These are phyloP conservation scores for Citrus medica DNA, from an alignment of 345 rosid genomes.

Conservation along the genomic window DNA sequence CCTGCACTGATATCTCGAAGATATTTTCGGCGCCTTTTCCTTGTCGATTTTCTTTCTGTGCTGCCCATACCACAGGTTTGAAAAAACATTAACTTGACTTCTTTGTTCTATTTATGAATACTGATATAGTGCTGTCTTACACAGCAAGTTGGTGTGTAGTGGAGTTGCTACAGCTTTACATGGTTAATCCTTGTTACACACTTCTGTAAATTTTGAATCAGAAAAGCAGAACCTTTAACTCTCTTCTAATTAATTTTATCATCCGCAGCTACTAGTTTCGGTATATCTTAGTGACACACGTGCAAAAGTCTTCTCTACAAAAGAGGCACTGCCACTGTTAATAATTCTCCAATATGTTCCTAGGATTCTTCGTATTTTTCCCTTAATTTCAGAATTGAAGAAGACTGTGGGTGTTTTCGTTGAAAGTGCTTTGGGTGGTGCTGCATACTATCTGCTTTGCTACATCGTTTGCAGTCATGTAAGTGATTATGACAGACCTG, in stretches of 20 bases:
- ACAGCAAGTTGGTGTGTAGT: background rate
- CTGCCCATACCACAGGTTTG: slow-evolving; percentile 84
- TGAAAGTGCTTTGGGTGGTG: slow-evolving; percentile 80
- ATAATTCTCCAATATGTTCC: slow-evolving; percentile 78
- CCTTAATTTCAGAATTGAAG: slow-evolving; percentile 75
- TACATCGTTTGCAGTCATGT: slow-evolving; percentile 89
- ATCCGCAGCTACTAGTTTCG: slow-evolving; percentile 67
- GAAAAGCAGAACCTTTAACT: background rate
- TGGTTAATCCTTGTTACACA: background rate
- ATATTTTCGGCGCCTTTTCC: slow-evolving; percentile 62
- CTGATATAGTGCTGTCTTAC: background rate
- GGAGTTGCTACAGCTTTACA: background rate
- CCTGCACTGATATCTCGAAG: slow-evolving; percentile 60
- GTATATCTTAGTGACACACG: slow-evolving; percentile 55
- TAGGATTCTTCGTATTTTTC: slow-evolving; percentile 66
- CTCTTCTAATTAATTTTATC: background rate
- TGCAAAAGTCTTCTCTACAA: slow-evolving; percentile 57
- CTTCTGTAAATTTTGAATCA: background rate
- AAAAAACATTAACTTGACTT: background rate
- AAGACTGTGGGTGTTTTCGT: slow-evolving; percentile 83
- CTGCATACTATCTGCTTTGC: slow-evolving; percentile 88
- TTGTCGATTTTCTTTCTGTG: slow-evolving; percentile 69
- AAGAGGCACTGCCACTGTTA: slow-evolving; percentile 47
- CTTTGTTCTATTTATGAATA: background rate
- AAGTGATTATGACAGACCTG: slow-evolving; percentile 24